Evolutionary conservation across 495 filamentous ascomycete genomes (phyloP).

Genomic region (Apiosordaria backusii): DNA sequence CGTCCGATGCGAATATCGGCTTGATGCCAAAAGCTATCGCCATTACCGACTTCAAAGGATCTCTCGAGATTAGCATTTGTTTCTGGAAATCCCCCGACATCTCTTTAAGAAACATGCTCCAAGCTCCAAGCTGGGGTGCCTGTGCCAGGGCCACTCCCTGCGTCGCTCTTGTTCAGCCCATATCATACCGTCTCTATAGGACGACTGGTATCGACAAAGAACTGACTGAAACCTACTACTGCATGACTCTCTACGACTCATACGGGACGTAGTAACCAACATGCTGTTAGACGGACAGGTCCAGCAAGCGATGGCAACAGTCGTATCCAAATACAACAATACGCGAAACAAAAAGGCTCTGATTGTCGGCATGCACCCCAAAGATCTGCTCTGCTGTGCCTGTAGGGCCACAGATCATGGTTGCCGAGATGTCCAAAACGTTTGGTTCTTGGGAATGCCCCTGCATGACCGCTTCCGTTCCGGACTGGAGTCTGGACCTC

Average conservation of each 20-base stretch:
- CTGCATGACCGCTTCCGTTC: constrained; percentile 9
- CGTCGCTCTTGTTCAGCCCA: neutral
- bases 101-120: constrained; percentile 29
- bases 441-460: constrained; percentile 19
- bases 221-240: neutral
- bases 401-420: constrained; percentile 8
- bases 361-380: neutral
- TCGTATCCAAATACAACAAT: constrained; percentile 20
- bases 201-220: neutral
- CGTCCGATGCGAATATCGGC: constrained; percentile 21
- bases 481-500: constrained; percentile 2
- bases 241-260: neutral
- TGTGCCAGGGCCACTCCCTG: neutral
- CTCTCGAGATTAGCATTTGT: constrained; percentile 37
- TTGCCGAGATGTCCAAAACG: constrained; percentile 13
- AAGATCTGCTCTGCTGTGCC: constrained; percentile 17
- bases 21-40: constrained; percentile 6
- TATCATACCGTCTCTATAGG: neutral
- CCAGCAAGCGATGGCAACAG: constrained; percentile 25
- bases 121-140: neutral
- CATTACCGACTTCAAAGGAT: constrained; percentile 16
- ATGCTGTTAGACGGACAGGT: neutral
- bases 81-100: constrained; percentile 30
- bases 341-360: constrained; percentile 18
- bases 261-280: neutral